These are phyloP conservation scores for Sporobolomyces phaffii DNA, from an alignment of 768 basidiomycete genomes.

Conservation along the genomic window DNA sequence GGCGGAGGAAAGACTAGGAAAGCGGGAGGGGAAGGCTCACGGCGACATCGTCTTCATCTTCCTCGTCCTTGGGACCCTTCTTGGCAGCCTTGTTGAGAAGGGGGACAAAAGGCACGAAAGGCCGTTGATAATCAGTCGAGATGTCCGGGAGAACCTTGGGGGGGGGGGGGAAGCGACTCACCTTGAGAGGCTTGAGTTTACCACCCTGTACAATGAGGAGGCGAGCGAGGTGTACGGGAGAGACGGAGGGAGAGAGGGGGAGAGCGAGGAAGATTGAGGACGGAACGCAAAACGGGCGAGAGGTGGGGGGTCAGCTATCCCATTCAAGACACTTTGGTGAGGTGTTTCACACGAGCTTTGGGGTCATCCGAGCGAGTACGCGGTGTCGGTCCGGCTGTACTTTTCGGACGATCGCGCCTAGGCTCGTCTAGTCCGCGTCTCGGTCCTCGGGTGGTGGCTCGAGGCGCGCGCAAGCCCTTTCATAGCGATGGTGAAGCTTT, in stretches of 20 bases:
- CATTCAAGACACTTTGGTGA: too few relatives aligned
- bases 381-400: too few relatives aligned
- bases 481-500: too few relatives aligned
- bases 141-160: background rate
- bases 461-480: too few relatives aligned
- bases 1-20: background rate
- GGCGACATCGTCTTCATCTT: constrained; percentile 36
- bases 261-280: background rate
- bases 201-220: constrained; percentile 56
- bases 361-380: too few relatives aligned
- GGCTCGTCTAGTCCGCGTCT: too few relatives aligned
- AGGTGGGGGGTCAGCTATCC: too few relatives aligned
- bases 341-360: too few relatives aligned
- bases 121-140: background rate
- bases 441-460: too few relatives aligned
- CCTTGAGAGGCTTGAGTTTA: constrained; percentile 83
- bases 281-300: background rate
- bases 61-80: constrained; percentile 67
- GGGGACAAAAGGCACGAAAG: background rate
- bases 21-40: background rate
- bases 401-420: too few relatives aligned
- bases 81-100: constrained; percentile 62
- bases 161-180: constrained; percentile 39
- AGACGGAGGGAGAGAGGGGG: background rate
- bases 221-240: background rate